Evolutionary conservation across 768 basidiomycete genomes (phyloP), one percentile per base, ranked within the genome.

Genomic region (Xanthoconium purpureum): DNA sequence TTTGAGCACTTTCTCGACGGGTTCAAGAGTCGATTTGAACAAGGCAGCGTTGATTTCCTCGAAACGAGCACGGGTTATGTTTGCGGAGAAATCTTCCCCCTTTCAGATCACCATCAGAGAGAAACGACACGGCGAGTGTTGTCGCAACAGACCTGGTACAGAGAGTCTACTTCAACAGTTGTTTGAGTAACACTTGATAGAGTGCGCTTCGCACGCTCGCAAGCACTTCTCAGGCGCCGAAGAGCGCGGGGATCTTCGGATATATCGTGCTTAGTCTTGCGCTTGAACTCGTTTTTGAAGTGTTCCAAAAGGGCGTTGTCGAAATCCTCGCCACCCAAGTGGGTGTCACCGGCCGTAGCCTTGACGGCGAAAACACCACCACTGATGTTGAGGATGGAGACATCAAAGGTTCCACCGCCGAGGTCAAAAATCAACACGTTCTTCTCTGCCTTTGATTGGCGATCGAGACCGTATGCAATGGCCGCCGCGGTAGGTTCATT

Each of bases 281-380:
- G 83, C 84, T 96, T 92, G 87, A 99, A 99, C 80, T 99, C 97
- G 74, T 89, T 90, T 85, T 96, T 96, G 90, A 99, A 98, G 84
- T 95, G 91, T 51, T 99, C 94, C 60, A 98, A 78, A 63, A 99
- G 87, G 72, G 92, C 85, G 78, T 99, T 99, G 78, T 99, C 97
- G 71, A 99, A 99, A 75, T 98, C 97, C 79, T 99, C 97, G 79
- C 97, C 97, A 80, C 96, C 97, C 74, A 98, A 81, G 77, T 98
- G 97, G 64, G 97, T 99, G 76, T 98, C 95, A 80, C 97, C 97
- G 66, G 94, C 94, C 62, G 97, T 98, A 43, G 97, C 94, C 83
- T 98, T 98, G 73, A 98, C 96, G 64, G 95, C 94, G 72, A 98
- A 98, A 71, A 98, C 94, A 77, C 96, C 96, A 71, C 94, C 95